These are phyloP conservation scores for Fagus sylvatica DNA, from an alignment of 306 rosid species.

Conservation along the genomic window DNA sequence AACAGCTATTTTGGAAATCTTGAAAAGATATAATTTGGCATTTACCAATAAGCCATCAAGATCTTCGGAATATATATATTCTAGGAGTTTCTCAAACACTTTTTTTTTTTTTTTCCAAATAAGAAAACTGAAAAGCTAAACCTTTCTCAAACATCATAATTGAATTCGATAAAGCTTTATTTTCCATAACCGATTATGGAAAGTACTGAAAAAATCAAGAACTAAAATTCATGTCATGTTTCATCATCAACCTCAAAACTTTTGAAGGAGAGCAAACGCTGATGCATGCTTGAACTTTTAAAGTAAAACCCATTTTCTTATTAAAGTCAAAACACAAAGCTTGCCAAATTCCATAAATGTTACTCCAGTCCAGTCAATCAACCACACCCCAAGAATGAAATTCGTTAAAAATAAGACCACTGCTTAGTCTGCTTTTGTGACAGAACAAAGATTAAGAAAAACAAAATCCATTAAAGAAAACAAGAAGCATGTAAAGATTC, in stretches of 20 bases:
- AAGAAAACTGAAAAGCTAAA: neutral
- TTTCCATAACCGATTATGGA: neutral
- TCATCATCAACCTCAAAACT: neutral
- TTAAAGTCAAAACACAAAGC: conserved; percentile 18
- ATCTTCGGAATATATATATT: neutral
- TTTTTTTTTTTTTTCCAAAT: neutral
- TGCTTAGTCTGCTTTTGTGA: neutral
- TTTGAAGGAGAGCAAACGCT: conserved; percentile 10
- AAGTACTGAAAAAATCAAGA: neutral
- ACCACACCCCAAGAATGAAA: conserved; percentile 18
- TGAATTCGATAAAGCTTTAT: neutral
- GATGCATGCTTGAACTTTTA: conserved; percentile 11
- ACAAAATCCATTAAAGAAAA: conserved; percentile 15
- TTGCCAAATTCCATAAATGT: conserved; percentile 9
- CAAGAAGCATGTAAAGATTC: conserved; percentile 10
- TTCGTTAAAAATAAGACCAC: neutral
- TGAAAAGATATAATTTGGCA: neutral
- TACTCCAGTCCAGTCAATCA: conserved; percentile 11
- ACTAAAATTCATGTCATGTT: neutral
- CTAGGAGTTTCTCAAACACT: conserved; percentile 2
- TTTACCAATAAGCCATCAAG: neutral
- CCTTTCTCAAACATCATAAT: neutral
- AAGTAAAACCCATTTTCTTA: neutral
- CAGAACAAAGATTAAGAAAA: conserved; percentile 1
- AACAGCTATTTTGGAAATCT: neutral